These are phyloP conservation scores for Metschnikowia proteae DNA, from an alignment of 805 yeast genomes.

Conservation along the genomic window DNA sequence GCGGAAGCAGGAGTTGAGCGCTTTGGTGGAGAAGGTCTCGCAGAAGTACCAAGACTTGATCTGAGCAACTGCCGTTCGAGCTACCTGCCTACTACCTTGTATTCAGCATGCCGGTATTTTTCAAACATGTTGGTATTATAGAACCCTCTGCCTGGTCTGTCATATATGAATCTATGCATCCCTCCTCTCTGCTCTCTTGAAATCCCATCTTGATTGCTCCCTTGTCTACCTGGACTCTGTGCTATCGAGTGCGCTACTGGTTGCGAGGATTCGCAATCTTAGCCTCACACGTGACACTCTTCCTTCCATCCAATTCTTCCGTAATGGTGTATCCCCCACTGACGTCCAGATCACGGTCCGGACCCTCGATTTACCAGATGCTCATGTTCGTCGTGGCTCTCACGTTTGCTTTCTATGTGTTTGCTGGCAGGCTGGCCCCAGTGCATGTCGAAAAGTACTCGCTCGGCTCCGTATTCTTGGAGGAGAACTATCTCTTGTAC, in stretches of 20 bases:
- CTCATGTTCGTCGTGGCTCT: neutral
- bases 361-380: neutral
- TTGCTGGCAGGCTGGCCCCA: slow-evolving; percentile 3
- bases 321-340: neutral
- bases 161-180: too few relatives aligned
- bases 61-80: neutral
- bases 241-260: too few relatives aligned
- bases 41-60: slow-evolving; percentile 31
- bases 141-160: too few relatives aligned
- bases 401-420: neutral
- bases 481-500: neutral
- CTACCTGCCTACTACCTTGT: too few relatives aligned
- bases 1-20: slow-evolving; percentile 49
- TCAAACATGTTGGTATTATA: too few relatives aligned
- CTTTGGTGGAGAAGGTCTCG: slow-evolving; percentile 42
- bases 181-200: too few relatives aligned
- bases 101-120: too few relatives aligned
- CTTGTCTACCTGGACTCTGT: too few relatives aligned
- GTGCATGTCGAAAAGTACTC: neutral
- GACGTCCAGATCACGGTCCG: neutral
- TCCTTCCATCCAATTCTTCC: neutral
- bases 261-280: slow-evolving; percentile 1
- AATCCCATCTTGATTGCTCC: too few relatives aligned
- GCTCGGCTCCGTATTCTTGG: slow-evolving; percentile 2
- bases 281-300: neutral